These are phyloP conservation scores for Penicillium expansum DNA, from an alignment of 2,329 filamentous ascomycete species.

Conservation along the genomic window DNA sequence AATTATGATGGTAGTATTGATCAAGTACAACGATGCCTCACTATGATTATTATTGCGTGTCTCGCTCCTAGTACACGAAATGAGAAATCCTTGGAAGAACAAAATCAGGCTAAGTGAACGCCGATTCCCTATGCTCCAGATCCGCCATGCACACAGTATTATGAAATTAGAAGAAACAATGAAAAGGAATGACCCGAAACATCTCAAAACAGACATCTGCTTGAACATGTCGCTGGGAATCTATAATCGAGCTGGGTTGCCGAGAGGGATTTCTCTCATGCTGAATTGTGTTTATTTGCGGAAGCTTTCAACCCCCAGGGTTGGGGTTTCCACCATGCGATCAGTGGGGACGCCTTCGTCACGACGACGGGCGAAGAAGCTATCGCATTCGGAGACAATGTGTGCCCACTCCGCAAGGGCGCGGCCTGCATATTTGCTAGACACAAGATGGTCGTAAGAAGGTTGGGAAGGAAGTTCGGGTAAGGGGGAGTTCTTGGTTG, in stretches of 20 bases:
- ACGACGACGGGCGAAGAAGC: slow-evolving; percentile 61
- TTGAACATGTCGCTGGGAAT: slow-evolving; percentile 9
- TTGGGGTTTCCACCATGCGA: slow-evolving; percentile 59
- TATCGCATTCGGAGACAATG: slow-evolving; percentile 61
- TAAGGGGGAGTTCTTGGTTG: slow-evolving; percentile 20
- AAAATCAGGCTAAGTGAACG: slow-evolving; percentile 17
- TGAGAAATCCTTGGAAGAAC: slow-evolving; percentile 5
- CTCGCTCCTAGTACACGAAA: slow-evolving; percentile 12
- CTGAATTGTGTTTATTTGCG: slow-evolving; percentile 38
- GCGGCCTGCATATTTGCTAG: slow-evolving; percentile 59
- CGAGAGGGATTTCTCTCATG: background rate
- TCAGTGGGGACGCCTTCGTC: slow-evolving; percentile 60
- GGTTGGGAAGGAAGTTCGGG: slow-evolving; percentile 22
- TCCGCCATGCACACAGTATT: slow-evolving; percentile 21
- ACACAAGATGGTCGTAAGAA: slow-evolving; percentile 32
- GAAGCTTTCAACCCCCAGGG: slow-evolving; percentile 61
- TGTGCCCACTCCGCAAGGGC: slow-evolving; percentile 64
- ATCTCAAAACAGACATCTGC: slow-evolving; percentile 12
- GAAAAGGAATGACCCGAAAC: slow-evolving; percentile 7
- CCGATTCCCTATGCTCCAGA: slow-evolving; percentile 25
- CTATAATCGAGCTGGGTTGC: slow-evolving; percentile 14
- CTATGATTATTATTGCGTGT: slow-evolving; percentile 22
- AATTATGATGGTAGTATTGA: background rate
- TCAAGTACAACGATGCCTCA: slow-evolving; percentile 10
- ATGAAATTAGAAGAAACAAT: slow-evolving; percentile 13